These are phyloP conservation scores for Pleomassaria siparia DNA, from an alignment of 2,329 filamentous ascomycete species.

Conservation along the genomic window DNA sequence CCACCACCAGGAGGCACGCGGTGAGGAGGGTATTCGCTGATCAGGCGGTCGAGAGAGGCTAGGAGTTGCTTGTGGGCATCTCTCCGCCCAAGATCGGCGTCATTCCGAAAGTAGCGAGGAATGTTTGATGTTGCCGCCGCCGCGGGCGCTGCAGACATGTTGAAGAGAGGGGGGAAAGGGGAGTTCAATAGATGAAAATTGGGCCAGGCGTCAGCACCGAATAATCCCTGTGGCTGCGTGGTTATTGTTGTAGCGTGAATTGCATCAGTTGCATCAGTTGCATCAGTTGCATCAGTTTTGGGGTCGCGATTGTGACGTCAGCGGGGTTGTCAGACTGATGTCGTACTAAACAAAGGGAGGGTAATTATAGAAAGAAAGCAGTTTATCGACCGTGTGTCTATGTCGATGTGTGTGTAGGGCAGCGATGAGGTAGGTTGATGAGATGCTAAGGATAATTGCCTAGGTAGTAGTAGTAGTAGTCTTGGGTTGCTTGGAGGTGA, in stretches of 20 bases:
- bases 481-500: not conserved
- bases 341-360: not conserved
- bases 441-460: constrained; percentile 1
- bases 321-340: constrained; percentile 13
- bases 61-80: constrained; percentile 55
- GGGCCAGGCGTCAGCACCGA: not conserved
- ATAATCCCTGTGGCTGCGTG: not conserved
- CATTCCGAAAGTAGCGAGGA: constrained; percentile 47
- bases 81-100: constrained; percentile 38
- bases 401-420: not conserved
- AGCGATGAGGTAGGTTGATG: not conserved
- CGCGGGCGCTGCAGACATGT: constrained; percentile 32
- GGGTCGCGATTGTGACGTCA: constrained; percentile 22
- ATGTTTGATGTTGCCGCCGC: constrained; percentile 26
- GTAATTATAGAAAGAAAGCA: too few species aligned
- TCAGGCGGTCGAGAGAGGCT: constrained; percentile 52
- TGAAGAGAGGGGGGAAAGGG: constrained; percentile 1
- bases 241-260: not conserved
- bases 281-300: too few species aligned
- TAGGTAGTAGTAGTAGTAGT: too few species aligned
- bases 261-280: not conserved
- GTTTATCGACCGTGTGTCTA: not conserved
- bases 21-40: constrained; percentile 51
- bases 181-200: too few species aligned
- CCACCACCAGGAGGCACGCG: constrained; percentile 50